These are phyloP conservation scores for Deinandra increscens DNA, from an alignment of 129 eudicot genomes.

Conservation along the genomic window DNA sequence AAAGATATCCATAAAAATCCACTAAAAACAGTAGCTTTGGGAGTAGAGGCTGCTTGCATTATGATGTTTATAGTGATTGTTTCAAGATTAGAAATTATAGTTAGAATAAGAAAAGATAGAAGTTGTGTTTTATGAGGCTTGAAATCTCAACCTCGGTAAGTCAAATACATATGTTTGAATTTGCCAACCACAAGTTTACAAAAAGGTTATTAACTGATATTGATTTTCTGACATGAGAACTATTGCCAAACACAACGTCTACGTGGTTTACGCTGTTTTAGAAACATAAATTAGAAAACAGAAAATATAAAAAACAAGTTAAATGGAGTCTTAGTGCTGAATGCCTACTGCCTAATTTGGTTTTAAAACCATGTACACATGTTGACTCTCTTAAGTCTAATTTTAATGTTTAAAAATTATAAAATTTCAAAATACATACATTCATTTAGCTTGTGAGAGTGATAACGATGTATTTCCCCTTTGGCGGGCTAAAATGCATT, in stretches of 20 bases:
- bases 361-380: not conserved
- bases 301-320: not conserved
- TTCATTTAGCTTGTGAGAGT: conserved; percentile 14
- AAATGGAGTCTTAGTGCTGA: not conserved
- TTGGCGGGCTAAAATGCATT: too few relatives aligned
- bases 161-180: not conserved
- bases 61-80: not conserved
- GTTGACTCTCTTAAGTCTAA: not conserved
- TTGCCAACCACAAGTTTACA: not conserved
- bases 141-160: too few relatives aligned
- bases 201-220: not conserved
- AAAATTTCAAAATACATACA: not conserved
- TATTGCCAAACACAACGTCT: too few relatives aligned
- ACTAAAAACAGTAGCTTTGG: too few relatives aligned
- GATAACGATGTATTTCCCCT: too few relatives aligned
- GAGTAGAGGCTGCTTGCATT: not conserved
- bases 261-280: not conserved
- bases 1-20: too few relatives aligned
- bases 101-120: not conserved
- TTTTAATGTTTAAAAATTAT: not conserved
- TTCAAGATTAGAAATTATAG: not conserved
- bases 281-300: conserved; percentile 1
- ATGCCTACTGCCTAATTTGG: not conserved
- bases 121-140: not conserved
- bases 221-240: not conserved